Evolutionary conservation across 1,284 basidiomycete species (phyloP).

Genomic region (Ganoderma sinense): DNA sequence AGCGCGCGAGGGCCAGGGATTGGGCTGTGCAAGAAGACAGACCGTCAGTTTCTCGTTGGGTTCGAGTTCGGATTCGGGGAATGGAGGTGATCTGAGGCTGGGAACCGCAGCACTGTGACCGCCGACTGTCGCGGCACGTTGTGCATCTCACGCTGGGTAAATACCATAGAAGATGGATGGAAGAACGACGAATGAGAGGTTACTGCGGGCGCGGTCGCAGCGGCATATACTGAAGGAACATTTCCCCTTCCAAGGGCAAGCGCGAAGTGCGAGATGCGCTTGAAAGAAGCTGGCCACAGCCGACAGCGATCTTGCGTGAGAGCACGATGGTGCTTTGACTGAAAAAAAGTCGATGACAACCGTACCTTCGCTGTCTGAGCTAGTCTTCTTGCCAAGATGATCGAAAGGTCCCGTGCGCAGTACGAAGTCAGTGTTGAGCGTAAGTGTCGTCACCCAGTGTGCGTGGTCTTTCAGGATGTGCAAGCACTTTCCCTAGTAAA

Average conservation of each 20-base stretch:
- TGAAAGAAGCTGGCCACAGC: neutral
- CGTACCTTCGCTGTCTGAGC: conserved; percentile 82
- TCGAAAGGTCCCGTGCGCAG: conserved; percentile 96
- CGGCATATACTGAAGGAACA: neutral
- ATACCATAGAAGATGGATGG: neutral
- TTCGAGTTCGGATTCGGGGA: neutral
- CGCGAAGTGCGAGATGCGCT: neutral
- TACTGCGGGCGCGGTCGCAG: neutral
- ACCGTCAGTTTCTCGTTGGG: neutral
- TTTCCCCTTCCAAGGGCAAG: neutral
- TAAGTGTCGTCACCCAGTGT: conserved; percentile 98
- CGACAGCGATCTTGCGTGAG: neutral
- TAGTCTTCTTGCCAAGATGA: conserved; percentile 79
- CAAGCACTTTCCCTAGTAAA: conserved; percentile 63
- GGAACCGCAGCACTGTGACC: neutral
- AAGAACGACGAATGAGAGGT: neutral
- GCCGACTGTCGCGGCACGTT: neutral
- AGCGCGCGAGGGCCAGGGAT: conserved; percentile 76
- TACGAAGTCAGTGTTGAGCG: conserved; percentile 95
- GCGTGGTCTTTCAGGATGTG: conserved; percentile 93
- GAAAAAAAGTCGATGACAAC: conserved; percentile 20
- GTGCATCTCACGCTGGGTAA: neutral
- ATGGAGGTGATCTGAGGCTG: neutral
- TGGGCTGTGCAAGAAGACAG: conserved; percentile 58
- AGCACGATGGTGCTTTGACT: neutral